These are phyloP conservation scores for Calocybe gangraenosa DNA, from an alignment of 768 basidiomycete species.

Conservation along the genomic window DNA sequence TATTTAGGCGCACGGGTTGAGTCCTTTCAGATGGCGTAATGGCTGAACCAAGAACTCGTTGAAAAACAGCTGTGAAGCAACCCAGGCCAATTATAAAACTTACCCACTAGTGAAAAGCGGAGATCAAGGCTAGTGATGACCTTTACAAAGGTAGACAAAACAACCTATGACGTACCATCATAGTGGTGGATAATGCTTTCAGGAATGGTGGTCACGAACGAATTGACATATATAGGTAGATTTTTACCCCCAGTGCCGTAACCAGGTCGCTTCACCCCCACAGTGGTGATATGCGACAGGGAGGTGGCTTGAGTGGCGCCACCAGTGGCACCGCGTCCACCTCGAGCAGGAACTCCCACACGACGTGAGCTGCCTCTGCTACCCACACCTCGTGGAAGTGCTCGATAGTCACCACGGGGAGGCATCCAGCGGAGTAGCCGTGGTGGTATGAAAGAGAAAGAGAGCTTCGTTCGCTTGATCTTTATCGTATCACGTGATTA, in stretches of 20 bases:
- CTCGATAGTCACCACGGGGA: conserved; percentile 28
- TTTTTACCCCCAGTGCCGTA: conserved; percentile 54
- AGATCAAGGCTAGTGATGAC: background rate
- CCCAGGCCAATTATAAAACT: conserved; percentile 18
- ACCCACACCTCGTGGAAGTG: conserved; percentile 19
- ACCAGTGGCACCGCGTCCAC: conserved; percentile 29
- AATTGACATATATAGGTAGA: conserved; percentile 48
- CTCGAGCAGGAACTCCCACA: conserved; percentile 18
- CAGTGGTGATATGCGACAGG: conserved; percentile 39
- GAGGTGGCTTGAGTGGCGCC: conserved; percentile 24
- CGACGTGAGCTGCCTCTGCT: conserved; percentile 25
- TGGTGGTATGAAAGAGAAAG: conserved; percentile 12
- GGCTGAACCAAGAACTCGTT: conserved; percentile 30
- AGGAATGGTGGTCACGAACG: conserved; percentile 59
- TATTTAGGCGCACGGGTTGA: conserved; percentile 61
- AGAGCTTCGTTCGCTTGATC: no score
- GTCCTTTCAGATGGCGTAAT: conserved; percentile 68
- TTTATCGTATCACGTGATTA: no score
- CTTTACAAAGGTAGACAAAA: conserved; percentile 1
- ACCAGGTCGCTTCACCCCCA: conserved; percentile 67
- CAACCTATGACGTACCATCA: conserved; percentile 50
- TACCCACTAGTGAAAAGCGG: conserved; percentile 33
- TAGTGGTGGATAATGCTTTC: conserved; percentile 70
- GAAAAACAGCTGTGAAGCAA: conserved; percentile 2
- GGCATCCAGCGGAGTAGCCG: conserved; percentile 29